Conservation (phyloP, 371 early-diverging fungal genomes). For the Mucor mucedo region DNA sequence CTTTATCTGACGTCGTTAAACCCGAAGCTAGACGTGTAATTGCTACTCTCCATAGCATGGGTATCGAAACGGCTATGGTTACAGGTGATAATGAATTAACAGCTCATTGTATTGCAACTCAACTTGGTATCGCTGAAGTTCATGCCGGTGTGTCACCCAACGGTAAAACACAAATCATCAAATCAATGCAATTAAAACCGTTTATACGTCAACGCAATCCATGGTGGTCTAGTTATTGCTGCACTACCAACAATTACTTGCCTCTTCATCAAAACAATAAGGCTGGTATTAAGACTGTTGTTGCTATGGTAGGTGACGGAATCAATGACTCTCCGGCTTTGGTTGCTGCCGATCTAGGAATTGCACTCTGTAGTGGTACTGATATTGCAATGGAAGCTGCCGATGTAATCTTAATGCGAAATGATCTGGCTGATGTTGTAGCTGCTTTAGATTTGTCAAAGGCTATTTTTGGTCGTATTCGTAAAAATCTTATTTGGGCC, state of each 20-base stretch:
- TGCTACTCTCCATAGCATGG: slow-evolving; percentile 73
- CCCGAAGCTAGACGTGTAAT: slow-evolving; percentile 78
- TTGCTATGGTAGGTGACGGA: slow-evolving; percentile 99
- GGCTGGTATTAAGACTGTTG: slow-evolving; percentile 36
- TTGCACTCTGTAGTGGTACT: slow-evolving; percentile 91
- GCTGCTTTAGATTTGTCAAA: slow-evolving; percentile 83
- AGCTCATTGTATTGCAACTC: slow-evolving; percentile 72
- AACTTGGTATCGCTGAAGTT: slow-evolving; percentile 78
- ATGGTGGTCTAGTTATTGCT: slow-evolving; percentile 1
- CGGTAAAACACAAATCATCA: slow-evolving; percentile 85
- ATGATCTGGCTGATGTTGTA: slow-evolving; percentile 85
- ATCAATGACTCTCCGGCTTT: slow-evolving; percentile 98
- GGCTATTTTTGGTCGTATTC: slow-evolving; percentile 84
- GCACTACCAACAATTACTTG: neutral
- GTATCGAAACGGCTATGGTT: slow-evolving; percentile 83
- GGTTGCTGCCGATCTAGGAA: slow-evolving; percentile 91
- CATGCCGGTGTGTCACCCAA: slow-evolving; percentile 91
- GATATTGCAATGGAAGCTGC: slow-evolving; percentile 97
- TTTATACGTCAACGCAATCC: neutral
- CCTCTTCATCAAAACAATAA: slow-evolving; percentile 5
- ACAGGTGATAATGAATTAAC: slow-evolving; percentile 93
- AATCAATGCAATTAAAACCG: slow-evolving; percentile 56
- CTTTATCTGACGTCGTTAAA: slow-evolving; percentile 84
- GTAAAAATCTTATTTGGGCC: slow-evolving; percentile 89
- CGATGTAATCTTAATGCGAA: slow-evolving; percentile 82